Evolutionary conservation across 2,329 filamentous ascomycete genomes (phyloP).

Genomic region (Nigrospora osmanthi): DNA sequence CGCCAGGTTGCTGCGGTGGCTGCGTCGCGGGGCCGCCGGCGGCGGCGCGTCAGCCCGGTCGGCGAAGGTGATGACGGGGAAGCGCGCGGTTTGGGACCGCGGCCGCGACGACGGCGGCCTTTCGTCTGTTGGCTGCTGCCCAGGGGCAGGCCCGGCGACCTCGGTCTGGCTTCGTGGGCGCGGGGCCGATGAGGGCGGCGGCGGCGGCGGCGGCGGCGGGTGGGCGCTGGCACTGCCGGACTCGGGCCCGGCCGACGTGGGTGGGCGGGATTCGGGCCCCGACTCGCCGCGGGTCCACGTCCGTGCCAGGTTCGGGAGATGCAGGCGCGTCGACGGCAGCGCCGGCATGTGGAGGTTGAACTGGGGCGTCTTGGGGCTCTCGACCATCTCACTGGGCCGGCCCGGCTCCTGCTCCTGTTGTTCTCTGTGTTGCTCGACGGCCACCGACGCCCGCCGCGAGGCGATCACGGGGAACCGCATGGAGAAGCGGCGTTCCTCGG

Average conservation of each 20-base stretch:
- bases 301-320: slow-evolving; percentile 31
- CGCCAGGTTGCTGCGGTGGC: slow-evolving; percentile 6
- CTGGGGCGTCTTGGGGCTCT: slow-evolving; percentile 40
- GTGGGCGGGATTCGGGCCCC: slow-evolving; percentile 4
- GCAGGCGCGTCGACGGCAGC: slow-evolving; percentile 31
- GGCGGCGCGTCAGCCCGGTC: slow-evolving; percentile 9
- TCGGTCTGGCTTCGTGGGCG: background rate
- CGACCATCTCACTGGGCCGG: slow-evolving; percentile 16
- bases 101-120: too few relatives aligned
- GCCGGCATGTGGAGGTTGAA: slow-evolving; percentile 27
- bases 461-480: background rate
- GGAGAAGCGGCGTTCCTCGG: background rate
- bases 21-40: slow-evolving; percentile 10
- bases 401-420: slow-evolving; percentile 2
- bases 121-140: too few relatives aligned
- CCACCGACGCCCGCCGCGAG: background rate
- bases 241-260: slow-evolving; percentile 3
- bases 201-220: background rate
- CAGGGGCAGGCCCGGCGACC: background rate
- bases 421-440: background rate
- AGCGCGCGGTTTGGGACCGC: slow-evolving; percentile 5
- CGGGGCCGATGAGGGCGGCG: background rate
- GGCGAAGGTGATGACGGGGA: slow-evolving; percentile 6
- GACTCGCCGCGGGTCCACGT: slow-evolving; percentile 25
- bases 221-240: slow-evolving; percentile 2